Evolutionary conservation across 331 rosid species (phyloP).

Genomic region (Erythrophleum ivorense): DNA sequence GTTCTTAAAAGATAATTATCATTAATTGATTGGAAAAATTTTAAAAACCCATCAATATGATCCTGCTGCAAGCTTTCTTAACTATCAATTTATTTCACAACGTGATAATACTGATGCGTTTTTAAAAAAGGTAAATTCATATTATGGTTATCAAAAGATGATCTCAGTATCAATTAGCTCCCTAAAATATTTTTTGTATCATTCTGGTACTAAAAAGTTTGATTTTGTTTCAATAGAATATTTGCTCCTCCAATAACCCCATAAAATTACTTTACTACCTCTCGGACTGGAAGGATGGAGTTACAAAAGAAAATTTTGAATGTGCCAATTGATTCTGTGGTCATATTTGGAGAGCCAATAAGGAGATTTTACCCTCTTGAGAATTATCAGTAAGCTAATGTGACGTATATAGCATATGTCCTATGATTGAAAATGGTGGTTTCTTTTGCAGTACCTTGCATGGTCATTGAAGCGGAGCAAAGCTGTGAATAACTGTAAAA

Average conservation of each 20-base stretch:
- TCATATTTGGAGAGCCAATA: neutral
- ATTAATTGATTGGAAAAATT: neutral
- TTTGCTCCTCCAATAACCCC: too few relatives aligned
- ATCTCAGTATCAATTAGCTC: too few relatives aligned
- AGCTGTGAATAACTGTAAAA: constrained; percentile 81
- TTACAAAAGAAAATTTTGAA: too few relatives aligned
- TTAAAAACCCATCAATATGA: neutral
- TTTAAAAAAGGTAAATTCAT: neutral
- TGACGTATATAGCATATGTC: neutral
- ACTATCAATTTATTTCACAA: neutral
- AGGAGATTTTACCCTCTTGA: neutral
- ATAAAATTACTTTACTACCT: too few relatives aligned
- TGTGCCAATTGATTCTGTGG: too few relatives aligned
- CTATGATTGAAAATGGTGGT: neutral
- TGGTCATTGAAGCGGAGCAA: constrained; percentile 94
- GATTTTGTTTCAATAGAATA: too few relatives aligned
- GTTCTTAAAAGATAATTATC: neutral
- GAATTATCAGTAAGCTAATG: neutral
- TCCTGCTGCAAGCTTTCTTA: neutral
- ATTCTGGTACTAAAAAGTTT: too few relatives aligned
- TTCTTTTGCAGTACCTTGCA: constrained; percentile 75
- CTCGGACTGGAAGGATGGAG: too few relatives aligned
- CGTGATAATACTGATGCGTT: neutral
- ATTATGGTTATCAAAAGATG: too few relatives aligned
- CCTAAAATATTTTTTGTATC: too few relatives aligned